Base-by-base conservation (phyloP, 441 rosid species). In the Aleurites moluccanus region DNA sequence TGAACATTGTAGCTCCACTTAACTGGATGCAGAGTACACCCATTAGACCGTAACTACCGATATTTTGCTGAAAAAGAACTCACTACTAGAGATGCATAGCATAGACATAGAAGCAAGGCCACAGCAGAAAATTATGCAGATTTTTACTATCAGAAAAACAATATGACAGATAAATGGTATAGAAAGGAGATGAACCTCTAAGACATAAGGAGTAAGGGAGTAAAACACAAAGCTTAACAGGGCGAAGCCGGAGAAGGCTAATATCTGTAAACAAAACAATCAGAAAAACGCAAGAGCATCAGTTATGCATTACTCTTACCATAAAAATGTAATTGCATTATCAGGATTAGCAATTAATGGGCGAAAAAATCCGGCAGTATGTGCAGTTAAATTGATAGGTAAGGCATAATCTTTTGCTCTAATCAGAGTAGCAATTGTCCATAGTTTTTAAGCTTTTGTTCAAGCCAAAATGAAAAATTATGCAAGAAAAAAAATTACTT, bases 1-100 rank as follows among this genome's bases (percentile, higher is more conserved):
- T 90, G 81, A 85, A 87, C 90, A 88, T 75, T 45, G 92, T 72
- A 6, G 94, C 86, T 77, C 90, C 94, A 62, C 91, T 77, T 79
- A 81, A 59, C 90, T 86, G 83, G 10, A 57, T 16, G 6, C 10
- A 2, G 8, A 23, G 15, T 53, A 56, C 2, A 23, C 28, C 20
- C 35, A 40, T 27, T 55, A 56, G 59, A 18, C 16, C 1, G 25
- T 53, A 53, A 53, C 0, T 8, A 20, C 6, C 3, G 33, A 30
- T 1, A 30, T 30, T 30, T 30, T 30, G 33, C 33, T 30, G 33
- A 30, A 30, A 30, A 30, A 30, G 33, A 30, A 30, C 33, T 30
- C 33, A 0, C 33, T 30, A 30, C 33, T 30, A 30, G 33, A 30
- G 33, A 30, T 30, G 33, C 33, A 30, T 30, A 30, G 3, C 33